phyloP scores from a whole-genome alignment of 495 filamentous ascomycete genomes.

The Penicillium nucicola region DNA sequence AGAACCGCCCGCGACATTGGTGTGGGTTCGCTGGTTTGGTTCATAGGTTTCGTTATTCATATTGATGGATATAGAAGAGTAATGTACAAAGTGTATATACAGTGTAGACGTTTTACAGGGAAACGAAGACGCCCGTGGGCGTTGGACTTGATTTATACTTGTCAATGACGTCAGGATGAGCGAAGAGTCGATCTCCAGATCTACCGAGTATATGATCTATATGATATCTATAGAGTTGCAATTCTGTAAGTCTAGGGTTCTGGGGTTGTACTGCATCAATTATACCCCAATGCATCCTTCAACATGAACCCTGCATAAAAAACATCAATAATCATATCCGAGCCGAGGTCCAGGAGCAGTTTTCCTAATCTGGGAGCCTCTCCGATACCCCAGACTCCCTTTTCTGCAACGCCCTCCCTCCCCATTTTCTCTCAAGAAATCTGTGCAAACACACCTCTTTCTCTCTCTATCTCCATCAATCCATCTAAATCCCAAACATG shows the following conservation, averaged over 20 bases:
- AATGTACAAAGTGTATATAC: background rate
- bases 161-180: conserved; percentile 21
- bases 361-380: conserved; percentile 28
- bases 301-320: background rate
- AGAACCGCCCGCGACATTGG: conserved; percentile 16
- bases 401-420: background rate
- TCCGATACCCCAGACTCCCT: conserved; percentile 13
- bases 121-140: too few relatives aligned
- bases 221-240: too few relatives aligned
- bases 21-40: background rate
- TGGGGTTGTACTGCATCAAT: too few relatives aligned
- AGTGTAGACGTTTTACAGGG: too few relatives aligned
- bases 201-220: background rate
- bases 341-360: conserved; percentile 28
- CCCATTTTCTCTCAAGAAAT: background rate
- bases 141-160: background rate
- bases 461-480: background rate
- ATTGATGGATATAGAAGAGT: background rate
- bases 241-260: too few relatives aligned
- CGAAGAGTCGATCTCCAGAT: background rate
- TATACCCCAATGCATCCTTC: background rate
- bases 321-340: conserved; percentile 3
- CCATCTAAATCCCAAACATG: conserved; percentile 18
- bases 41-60: background rate
- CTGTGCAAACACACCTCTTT: too few relatives aligned